phyloP scores from a whole-genome alignment of 371 early-diverging fungal species.

The Mucor lusitanicus region DNA sequence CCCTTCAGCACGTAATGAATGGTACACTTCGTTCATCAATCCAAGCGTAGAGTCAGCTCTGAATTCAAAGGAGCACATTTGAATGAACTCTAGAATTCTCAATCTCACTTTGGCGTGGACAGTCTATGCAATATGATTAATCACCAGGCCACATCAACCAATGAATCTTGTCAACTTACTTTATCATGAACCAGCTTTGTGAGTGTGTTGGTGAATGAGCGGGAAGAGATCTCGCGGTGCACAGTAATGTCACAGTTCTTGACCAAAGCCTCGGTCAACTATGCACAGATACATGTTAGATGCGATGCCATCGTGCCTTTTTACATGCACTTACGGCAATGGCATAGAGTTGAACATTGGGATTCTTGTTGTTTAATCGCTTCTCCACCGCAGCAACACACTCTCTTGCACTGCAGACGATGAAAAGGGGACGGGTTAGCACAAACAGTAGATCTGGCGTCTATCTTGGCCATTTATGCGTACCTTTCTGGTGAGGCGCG shows the following conservation, averaged over 20 bases:
- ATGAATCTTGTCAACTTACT: slow-evolving; percentile 29
- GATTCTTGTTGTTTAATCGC: slow-evolving; percentile 76
- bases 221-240: slow-evolving; percentile 84
- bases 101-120: slow-evolving; percentile 78
- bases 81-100: slow-evolving; percentile 83
- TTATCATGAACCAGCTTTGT: slow-evolving; percentile 75
- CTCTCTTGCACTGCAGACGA: slow-evolving; percentile 60
- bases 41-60: slow-evolving; percentile 78
- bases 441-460: not conserved
- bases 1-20: slow-evolving; percentile 62
- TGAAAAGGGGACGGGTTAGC: not conserved
- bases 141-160: not conserved
- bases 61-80: slow-evolving; percentile 89
- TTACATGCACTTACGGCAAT: slow-evolving; percentile 54
- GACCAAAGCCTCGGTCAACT: slow-evolving; percentile 84
- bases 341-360: slow-evolving; percentile 84
- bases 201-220: slow-evolving; percentile 83
- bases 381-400: slow-evolving; percentile 76
- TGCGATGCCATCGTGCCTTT: not conserved
- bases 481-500: slow-evolving; percentile 52
- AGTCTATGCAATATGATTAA: slow-evolving; percentile 33
- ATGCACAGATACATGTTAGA: not conserved
- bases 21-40: slow-evolving; percentile 86
- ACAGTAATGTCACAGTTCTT: slow-evolving; percentile 86
- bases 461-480: not conserved